Percentiles rank a stretch among this genome's conserved stretches.
Conservation (phyloP, 139 green algal species). For the Picochlorum costavermella region DNA sequence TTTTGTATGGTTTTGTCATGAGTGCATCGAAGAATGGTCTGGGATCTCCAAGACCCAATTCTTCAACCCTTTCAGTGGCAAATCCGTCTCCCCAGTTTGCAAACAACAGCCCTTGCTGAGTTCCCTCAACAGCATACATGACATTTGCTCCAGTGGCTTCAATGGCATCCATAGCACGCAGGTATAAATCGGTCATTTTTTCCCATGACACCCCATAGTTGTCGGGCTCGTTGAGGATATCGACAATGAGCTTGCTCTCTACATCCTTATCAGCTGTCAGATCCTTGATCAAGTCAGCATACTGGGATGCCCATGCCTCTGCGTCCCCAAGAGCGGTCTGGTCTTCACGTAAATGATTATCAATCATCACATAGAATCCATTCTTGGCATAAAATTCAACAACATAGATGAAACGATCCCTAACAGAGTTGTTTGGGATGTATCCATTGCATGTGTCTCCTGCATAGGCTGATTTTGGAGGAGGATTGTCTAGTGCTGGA, state of each 20-base stretch:
- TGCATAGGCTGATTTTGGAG: background rate
- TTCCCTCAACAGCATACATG: conserved; percentile 19
- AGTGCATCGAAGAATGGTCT: conserved; percentile 36
- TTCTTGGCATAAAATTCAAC: conserved; percentile 40
- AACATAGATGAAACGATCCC: conserved; percentile 35
- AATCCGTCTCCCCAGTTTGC: conserved; percentile 30
- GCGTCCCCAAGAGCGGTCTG: background rate
- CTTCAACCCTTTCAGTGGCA: conserved; percentile 11
- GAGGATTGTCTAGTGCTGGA: background rate
- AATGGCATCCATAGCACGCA: conserved; percentile 15
- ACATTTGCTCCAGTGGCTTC: background rate
- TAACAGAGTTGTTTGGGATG: background rate
- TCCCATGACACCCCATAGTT: background rate
- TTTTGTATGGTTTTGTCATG: conserved; percentile 26
- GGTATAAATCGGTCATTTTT: background rate
- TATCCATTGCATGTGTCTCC: conserved; percentile 1
- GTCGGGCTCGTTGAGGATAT: background rate
- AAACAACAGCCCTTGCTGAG: conserved; percentile 7
- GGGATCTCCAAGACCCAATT: conserved; percentile 19
- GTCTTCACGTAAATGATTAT: conserved; percentile 30
- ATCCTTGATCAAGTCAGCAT: conserved; percentile 8
- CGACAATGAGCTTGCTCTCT: background rate
- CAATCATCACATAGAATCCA: conserved; percentile 48
- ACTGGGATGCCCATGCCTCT: background rate
- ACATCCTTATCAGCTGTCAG: background rate